Evolutionary conservation across 2,329 filamentous ascomycete genomes (phyloP).

Genomic region (Hymenoscyphus linearis): DNA sequence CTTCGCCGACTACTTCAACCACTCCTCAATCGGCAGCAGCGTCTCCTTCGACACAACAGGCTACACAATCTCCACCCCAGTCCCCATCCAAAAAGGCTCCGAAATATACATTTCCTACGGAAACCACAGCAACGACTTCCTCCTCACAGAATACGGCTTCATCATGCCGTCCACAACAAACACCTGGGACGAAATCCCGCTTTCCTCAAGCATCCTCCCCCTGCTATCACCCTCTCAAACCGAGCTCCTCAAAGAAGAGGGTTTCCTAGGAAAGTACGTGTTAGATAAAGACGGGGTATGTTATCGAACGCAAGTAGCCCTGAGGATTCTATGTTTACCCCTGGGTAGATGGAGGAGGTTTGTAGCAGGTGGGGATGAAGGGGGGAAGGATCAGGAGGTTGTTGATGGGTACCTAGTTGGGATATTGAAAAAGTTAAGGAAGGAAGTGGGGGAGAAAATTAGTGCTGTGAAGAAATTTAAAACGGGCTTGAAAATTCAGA

Average conservation of each 20-base stretch:
- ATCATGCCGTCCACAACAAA: conserved; percentile 25
- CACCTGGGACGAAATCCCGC: conserved; percentile 27
- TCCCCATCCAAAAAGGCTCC: conserved; percentile 48
- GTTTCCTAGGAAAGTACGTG: conserved; percentile 48
- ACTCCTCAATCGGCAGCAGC: conserved; percentile 44
- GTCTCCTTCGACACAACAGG: conserved; percentile 45
- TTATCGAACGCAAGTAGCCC: conserved; percentile 50
- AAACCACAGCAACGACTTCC: conserved; percentile 64
- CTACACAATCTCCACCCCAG: conserved; percentile 50
- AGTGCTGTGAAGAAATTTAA: conserved; percentile 2
- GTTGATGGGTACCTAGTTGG: conserved; percentile 37
- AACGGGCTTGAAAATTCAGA: background rate
- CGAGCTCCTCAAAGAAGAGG: conserved; percentile 38
- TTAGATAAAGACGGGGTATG: conserved; percentile 47
- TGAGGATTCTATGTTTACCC: conserved; percentile 37
- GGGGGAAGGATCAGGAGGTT: conserved; percentile 37
- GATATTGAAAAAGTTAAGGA: conserved; percentile 18
- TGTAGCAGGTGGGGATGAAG: conserved; percentile 41
- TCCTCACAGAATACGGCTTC: conserved; percentile 58
- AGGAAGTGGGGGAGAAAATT: background rate
- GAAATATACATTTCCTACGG: conserved; percentile 70
- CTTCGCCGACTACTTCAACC: conserved; percentile 68
- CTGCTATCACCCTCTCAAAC: conserved; percentile 31
- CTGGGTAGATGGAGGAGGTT: conserved; percentile 42
- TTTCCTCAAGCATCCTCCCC: conserved; percentile 28